Percentiles rank a stretch among this genome's conserved stretches.
These are phyloP conservation scores for Lithospermum erythrorhizon DNA, from an alignment of 257 asterid genomes.

Conservation along the genomic window DNA sequence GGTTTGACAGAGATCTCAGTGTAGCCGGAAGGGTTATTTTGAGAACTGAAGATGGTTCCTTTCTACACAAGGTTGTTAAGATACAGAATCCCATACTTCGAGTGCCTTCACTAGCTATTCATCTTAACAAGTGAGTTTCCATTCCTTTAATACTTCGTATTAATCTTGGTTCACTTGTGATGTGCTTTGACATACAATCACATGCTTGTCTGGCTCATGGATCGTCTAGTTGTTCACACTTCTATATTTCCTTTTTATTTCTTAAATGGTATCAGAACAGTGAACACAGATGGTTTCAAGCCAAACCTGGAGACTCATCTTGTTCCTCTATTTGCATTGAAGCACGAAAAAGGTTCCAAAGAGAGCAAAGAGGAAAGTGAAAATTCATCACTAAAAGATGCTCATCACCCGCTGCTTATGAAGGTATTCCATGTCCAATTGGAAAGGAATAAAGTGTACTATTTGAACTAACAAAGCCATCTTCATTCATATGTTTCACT, in stretches of 20 bases:
- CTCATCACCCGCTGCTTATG: conserved; percentile 78
- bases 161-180: background rate
- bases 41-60: conserved; percentile 74
- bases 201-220: background rate
- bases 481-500: background rate
- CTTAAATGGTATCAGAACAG: conserved; percentile 51
- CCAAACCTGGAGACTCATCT: conserved; percentile 97
- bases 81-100: conserved; percentile 77
- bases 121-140: conserved; percentile 66
- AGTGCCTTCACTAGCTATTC: conserved; percentile 95
- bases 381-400: conserved; percentile 40
- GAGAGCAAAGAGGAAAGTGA: conserved; percentile 39
- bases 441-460: background rate
- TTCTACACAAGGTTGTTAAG: conserved; percentile 81
- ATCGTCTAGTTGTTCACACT: conserved; percentile 5
- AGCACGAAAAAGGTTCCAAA: conserved; percentile 38
- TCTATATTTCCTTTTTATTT: conserved; percentile 10
- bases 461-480: background rate
- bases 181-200: background rate
- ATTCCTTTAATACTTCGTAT: conserved; percentile 4
- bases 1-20: conserved; percentile 95
- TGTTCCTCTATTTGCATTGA: conserved; percentile 70
- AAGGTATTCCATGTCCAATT: conserved; percentile 41
- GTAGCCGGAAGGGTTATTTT: conserved; percentile 92
- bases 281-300: conserved; percentile 92